Evolutionary conservation across 225 moss, liverwort and hornwort species (phyloP).

Genomic region (Sphagnum contortum): DNA sequence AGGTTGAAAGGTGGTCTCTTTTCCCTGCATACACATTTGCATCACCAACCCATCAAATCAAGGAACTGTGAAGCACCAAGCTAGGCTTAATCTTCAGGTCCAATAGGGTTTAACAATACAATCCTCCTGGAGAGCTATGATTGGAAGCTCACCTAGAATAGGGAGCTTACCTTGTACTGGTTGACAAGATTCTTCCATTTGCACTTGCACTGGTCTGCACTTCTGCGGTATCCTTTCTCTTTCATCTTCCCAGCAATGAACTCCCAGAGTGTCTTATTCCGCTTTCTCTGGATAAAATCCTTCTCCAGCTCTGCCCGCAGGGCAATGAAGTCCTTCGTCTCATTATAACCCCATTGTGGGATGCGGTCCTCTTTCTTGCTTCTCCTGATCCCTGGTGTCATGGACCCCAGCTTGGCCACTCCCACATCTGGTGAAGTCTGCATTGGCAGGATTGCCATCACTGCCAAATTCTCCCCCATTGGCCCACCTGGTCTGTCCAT

Average conservation of each 20-base stretch:
- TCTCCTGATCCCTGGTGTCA: constrained; percentile 54
- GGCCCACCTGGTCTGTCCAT: constrained; percentile 46
- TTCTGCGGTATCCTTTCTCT: constrained; percentile 89
- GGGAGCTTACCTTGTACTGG: constrained; percentile 70
- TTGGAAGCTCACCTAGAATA: too few species aligned
- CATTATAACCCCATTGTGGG: constrained; percentile 98
- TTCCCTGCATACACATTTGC: constrained; percentile 53
- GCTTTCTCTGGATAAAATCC: constrained; percentile 98
- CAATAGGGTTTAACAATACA: too few species aligned
- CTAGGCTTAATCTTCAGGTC: too few species aligned
- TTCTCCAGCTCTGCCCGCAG: constrained; percentile 98
- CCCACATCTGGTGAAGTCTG: constrained; percentile 65
- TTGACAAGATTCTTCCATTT: constrained; percentile 99
- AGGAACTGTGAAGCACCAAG: neutral
- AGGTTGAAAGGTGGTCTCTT: constrained; percentile 85
- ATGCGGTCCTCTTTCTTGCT: constrained; percentile 97
- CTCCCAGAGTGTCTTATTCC: constrained; percentile 99
- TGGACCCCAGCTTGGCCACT: constrained; percentile 53
- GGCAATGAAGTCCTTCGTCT: constrained; percentile 94
- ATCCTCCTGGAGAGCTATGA: too few species aligned
- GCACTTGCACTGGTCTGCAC: constrained; percentile 99
- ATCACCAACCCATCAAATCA: neutral
- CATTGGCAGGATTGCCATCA: constrained; percentile 63
- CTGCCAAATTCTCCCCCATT: constrained; percentile 94
- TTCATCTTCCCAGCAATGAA: constrained; percentile 96